Evolutionary conservation across 192 early-diverging fungal genomes (phyloP).

Genomic region (Obelidium mucronatum): DNA sequence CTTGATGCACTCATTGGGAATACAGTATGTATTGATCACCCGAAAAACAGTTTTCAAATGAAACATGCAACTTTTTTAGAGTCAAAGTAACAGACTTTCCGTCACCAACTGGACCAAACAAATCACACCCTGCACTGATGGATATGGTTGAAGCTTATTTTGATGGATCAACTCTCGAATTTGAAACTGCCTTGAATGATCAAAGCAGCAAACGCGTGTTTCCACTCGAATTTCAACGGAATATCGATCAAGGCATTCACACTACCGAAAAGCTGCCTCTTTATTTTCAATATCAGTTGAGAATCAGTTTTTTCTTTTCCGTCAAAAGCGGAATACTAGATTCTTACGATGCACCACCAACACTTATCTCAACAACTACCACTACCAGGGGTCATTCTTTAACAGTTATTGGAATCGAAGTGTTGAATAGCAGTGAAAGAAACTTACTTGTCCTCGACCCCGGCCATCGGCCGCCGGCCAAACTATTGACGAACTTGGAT

Average conservation of each 20-base stretch:
- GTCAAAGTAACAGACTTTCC: constrained; percentile 38
- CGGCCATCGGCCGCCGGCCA: not conserved
- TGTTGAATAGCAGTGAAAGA: not conserved
- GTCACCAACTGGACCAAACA: constrained; percentile 15
- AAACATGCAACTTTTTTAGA: not conserved
- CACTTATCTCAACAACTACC: not conserved
- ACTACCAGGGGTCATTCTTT: constrained; percentile 13
- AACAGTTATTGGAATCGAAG: constrained; percentile 25
- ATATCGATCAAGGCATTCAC: not conserved
- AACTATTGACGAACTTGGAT: not conserved
- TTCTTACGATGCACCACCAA: too few species aligned
- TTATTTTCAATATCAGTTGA: constrained; percentile 34
- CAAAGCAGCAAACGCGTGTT: not conserved
- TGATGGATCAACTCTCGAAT: constrained; percentile 18
- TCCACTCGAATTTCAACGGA: constrained; percentile 7
- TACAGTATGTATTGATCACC: constrained; percentile 19
- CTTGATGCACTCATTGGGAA: constrained; percentile 30
- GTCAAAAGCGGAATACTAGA: not conserved
- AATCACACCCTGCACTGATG: constrained; percentile 31
- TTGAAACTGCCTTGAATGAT: not conserved
- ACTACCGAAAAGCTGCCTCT: constrained; percentile 16
- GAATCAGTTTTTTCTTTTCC: not conserved
- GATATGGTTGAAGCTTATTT: constrained; percentile 44
- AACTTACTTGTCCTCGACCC: constrained; percentile 28
- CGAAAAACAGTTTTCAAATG: not conserved